Conservation (phyloP, 352 stramenopile species). For the Phytopythium helicoides region DNA sequence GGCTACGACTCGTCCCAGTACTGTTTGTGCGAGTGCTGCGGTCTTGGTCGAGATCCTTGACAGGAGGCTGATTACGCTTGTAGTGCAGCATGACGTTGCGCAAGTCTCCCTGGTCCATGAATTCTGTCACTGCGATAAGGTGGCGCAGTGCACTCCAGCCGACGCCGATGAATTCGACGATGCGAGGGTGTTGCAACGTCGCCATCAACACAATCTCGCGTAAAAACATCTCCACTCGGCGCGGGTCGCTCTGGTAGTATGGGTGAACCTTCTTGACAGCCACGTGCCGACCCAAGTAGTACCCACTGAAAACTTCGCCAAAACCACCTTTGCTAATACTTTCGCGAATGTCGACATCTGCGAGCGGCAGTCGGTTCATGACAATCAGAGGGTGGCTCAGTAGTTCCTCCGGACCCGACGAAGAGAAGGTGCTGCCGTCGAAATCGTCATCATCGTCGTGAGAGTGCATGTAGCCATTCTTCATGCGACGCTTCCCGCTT, state of each 20-base stretch:
- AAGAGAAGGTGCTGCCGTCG: slow-evolving; percentile 1
- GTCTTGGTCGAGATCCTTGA: slow-evolving; percentile 29
- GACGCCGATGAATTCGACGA: slow-evolving; percentile 67
- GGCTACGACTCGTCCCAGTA: background rate
- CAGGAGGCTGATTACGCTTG: slow-evolving; percentile 20
- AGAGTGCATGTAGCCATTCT: background rate
- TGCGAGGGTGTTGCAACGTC: slow-evolving; percentile 45
- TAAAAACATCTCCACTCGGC: slow-evolving; percentile 55
- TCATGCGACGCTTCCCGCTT: background rate
- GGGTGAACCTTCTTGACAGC: slow-evolving; percentile 48
- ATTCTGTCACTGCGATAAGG: slow-evolving; percentile 55
- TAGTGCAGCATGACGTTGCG: slow-evolving; percentile 51
- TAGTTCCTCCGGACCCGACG: slow-evolving; percentile 8
- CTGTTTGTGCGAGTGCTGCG: slow-evolving; percentile 3
- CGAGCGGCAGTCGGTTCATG: slow-evolving; percentile 19
- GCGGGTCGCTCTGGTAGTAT: slow-evolving; percentile 19
- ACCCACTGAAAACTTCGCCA: slow-evolving; percentile 37
- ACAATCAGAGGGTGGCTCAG: slow-evolving; percentile 26
- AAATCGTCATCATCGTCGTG: slow-evolving; percentile 2
- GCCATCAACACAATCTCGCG: slow-evolving; percentile 57
- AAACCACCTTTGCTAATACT: slow-evolving; percentile 40
- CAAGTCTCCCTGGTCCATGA: slow-evolving; percentile 66
- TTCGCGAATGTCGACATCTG: slow-evolving; percentile 14
- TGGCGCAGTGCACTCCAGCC: slow-evolving; percentile 49
- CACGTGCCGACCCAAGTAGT: slow-evolving; percentile 31